These are phyloP conservation scores for Arthrocladium fulminans DNA, from an alignment of 2,329 filamentous ascomycete genomes.

Conservation along the genomic window DNA sequence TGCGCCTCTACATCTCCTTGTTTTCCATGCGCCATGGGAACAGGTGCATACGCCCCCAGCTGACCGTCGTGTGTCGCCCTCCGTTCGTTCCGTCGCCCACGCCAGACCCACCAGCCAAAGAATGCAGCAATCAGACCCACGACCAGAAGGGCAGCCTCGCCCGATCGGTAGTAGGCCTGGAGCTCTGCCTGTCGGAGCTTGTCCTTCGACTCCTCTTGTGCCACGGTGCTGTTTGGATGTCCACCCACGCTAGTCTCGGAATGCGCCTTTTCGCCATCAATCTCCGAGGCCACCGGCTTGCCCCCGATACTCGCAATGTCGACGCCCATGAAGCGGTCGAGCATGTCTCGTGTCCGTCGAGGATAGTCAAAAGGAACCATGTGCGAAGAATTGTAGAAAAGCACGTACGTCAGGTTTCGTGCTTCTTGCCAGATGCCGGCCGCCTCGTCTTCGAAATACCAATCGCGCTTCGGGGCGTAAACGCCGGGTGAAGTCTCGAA, in stretches of 20 bases:
- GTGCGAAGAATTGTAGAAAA: constrained; percentile 92
- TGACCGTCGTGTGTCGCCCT: constrained; percentile 16
- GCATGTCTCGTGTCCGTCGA: constrained; percentile 82
- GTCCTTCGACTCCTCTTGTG: constrained; percentile 59
- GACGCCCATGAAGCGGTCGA: constrained; percentile 90
- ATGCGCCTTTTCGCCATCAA: constrained; percentile 71
- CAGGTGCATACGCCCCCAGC: constrained; percentile 29
- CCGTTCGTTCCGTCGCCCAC: constrained; percentile 40
- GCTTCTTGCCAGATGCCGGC: constrained; percentile 93
- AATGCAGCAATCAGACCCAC: constrained; percentile 62
- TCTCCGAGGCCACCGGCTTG: constrained; percentile 63
- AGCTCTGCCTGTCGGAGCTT: constrained; percentile 77
- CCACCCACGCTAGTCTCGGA: constrained; percentile 68
- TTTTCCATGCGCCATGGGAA: constrained; percentile 31
- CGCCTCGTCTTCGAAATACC: constrained; percentile 81
- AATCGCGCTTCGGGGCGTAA: constrained; percentile 84
- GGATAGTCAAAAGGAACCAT: constrained; percentile 97
- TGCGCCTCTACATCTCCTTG: constrained; percentile 50
- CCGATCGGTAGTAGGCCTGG: constrained; percentile 79
- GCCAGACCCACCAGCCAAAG: constrained; percentile 66
- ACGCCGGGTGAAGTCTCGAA: constrained; percentile 82
- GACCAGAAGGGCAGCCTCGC: constrained; percentile 74
- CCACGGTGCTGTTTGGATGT: constrained; percentile 58
- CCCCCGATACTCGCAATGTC: constrained; percentile 86
- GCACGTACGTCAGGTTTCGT: constrained; percentile 87